Conservation (phyloP, 345 rosid species). For the Sonneratia alba region DNA sequence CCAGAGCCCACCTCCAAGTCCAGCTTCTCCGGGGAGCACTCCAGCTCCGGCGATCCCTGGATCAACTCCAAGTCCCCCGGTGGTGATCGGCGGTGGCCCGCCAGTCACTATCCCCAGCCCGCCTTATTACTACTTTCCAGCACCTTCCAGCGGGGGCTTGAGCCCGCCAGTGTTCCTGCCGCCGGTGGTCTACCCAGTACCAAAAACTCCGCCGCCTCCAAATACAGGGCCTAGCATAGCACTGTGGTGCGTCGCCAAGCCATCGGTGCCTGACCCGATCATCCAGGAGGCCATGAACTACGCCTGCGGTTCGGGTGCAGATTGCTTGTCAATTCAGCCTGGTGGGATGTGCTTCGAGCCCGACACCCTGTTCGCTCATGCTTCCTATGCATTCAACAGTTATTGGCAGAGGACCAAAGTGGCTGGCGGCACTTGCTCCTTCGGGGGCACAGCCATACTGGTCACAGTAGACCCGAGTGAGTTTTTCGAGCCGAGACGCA, state of each 20-base stretch:
- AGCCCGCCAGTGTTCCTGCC: conserved; percentile 36
- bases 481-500: background rate
- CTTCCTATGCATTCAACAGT: conserved; percentile 88
- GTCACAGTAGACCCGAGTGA: conserved; percentile 89
- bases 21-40: too few relatives aligned
- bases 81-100: background rate
- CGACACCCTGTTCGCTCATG: conserved; percentile 64
- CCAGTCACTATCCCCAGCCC: conserved; percentile 11
- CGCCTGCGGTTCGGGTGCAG: conserved; percentile 86
- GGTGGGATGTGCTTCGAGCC: conserved; percentile 69
- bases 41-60: too few relatives aligned
- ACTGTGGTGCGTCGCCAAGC: conserved; percentile 90
- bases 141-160: conserved; percentile 5
- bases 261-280: conserved; percentile 90
- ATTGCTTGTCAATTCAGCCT: conserved; percentile 63
- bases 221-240: conserved; percentile 27
- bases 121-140: conserved; percentile 7
- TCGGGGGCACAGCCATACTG: conserved; percentile 89
- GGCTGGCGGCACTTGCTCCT: conserved; percentile 73
- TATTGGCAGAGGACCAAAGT: conserved; percentile 80
- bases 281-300: conserved; percentile 92
- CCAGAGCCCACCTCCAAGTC: background rate
- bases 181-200: conserved; percentile 74
- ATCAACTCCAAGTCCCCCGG: conserved; percentile 2
- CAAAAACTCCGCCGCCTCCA: conserved; percentile 53